Evolutionary conservation across 2,329 filamentous ascomycete genomes (phyloP).

Genomic region (Endothia cerciana): DNA sequence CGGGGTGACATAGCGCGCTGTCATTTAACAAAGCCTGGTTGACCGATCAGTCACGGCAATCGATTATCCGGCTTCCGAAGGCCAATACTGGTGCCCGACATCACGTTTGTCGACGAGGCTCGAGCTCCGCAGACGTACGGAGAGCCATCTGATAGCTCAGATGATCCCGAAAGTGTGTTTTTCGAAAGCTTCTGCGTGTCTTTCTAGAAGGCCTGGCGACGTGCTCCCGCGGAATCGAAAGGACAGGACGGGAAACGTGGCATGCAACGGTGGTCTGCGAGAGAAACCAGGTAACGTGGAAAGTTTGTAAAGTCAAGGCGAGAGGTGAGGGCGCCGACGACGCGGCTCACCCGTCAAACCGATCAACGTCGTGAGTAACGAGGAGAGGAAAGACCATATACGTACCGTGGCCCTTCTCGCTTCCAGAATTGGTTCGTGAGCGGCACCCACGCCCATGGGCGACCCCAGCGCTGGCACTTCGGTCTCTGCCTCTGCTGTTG

Average conservation of each 20-base stretch:
- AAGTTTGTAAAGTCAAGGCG: neutral
- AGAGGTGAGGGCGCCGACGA: neutral
- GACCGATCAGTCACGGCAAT: constrained; percentile 28
- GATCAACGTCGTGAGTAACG: neutral
- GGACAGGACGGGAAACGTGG: neutral
- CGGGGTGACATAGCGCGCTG: constrained; percentile 1
- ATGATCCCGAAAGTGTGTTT: neutral
- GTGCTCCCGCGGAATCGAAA: constrained; percentile 8
- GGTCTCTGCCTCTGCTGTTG: neutral
- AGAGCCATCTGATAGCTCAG: neutral
- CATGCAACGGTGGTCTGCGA: constrained; percentile 10
- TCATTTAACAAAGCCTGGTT: constrained; percentile 13
- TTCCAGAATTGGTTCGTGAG: constrained; percentile 20
- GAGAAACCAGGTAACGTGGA: neutral
- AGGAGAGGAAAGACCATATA: neutral
- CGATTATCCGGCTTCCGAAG: constrained; percentile 27
- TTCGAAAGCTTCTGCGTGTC: constrained; percentile 6
- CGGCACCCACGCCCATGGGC: neutral
- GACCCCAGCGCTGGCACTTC: constrained; percentile 7
- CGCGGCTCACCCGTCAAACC: neutral
- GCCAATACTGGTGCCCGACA: neutral
- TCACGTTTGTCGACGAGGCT: neutral
- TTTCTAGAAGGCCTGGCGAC: constrained; percentile 6
- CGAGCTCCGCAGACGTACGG: neutral
- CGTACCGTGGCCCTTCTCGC: constrained; percentile 21